These are phyloP conservation scores for Alisma plantagoaquatica DNA, from an alignment of 106 monocot species.

Conservation along the genomic window DNA sequence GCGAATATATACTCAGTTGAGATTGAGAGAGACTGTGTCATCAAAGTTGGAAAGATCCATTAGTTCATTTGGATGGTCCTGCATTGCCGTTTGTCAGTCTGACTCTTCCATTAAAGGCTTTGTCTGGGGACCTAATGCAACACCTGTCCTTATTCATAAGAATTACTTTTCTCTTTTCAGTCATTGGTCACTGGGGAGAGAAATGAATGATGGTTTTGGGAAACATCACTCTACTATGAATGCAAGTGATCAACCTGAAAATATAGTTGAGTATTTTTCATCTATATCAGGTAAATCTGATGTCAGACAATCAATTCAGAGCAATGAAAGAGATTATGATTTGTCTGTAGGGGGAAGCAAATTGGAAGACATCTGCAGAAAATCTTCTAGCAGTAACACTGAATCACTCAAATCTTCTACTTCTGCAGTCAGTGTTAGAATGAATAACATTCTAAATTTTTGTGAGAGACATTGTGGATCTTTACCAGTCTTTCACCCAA, in stretches of 20 bases:
- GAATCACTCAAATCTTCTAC: conserved; percentile 6
- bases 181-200: conserved; percentile 38
- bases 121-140: conserved; percentile 68
- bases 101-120: conserved; percentile 36
- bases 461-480: conserved; percentile 30
- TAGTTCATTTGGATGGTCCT: conserved; percentile 47
- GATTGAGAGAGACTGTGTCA: neutral
- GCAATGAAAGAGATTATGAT: no score
- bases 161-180: conserved; percentile 63
- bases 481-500: conserved; percentile 62
- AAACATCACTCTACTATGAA: conserved; percentile 12
- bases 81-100: conserved; percentile 42
- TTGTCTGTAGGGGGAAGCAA: no score
- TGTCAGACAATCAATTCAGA: conserved; percentile 1
- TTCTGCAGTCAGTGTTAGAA: conserved; percentile 8
- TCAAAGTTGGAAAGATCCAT: neutral
- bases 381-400: no score
- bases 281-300: conserved; percentile 2
- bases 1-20: conserved; percentile 56
- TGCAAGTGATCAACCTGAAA: neutral
- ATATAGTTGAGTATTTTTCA: conserved; percentile 4
- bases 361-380: no score
- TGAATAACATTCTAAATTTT: conserved; percentile 35
- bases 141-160: conserved; percentile 67
- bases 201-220: neutral